These are phyloP conservation scores for Hemileccinum impolitum DNA, from an alignment of 768 basidiomycete genomes.

Conservation along the genomic window DNA sequence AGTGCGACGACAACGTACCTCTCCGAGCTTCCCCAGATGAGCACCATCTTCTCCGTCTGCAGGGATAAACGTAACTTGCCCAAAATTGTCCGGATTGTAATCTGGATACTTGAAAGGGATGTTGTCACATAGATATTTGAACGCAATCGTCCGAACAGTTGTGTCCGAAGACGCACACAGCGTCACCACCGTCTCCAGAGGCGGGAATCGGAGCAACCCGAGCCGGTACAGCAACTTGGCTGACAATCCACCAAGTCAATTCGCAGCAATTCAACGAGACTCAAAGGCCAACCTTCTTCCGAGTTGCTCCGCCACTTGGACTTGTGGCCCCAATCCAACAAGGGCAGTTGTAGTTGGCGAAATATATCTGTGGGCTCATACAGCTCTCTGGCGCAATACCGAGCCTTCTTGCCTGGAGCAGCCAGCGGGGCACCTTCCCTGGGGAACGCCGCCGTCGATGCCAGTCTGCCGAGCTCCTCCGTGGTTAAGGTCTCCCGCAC, in stretches of 20 bases:
- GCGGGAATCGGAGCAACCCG: constrained; percentile 67
- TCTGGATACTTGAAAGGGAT: constrained; percentile 54
- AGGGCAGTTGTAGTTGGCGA: constrained; percentile 68
- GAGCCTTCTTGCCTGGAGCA: constrained; percentile 34
- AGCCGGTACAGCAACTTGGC: constrained; percentile 78
- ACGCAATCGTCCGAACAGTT: constrained; percentile 52
- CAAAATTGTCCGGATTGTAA: constrained; percentile 55
- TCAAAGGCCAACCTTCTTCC: constrained; percentile 67
- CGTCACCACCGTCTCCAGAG: constrained; percentile 59
- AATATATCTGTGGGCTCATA: constrained; percentile 82
- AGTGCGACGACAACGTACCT: constrained; percentile 40
- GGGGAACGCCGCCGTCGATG: constrained; percentile 72
- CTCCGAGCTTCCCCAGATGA: constrained; percentile 58
- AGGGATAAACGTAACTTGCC: constrained; percentile 74
- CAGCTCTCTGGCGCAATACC: constrained; percentile 67
- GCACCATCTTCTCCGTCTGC: constrained; percentile 51
- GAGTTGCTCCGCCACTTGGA: constrained; percentile 78
- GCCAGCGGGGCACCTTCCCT: constrained; percentile 40
- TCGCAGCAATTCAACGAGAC: no score
- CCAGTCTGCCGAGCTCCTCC: constrained; percentile 54
- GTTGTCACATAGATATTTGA: constrained; percentile 84
- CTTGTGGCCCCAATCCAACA: constrained; percentile 83
- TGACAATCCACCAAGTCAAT: constrained; percentile 28
- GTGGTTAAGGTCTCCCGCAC: constrained; percentile 62
- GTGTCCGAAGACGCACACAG: constrained; percentile 61